Base-by-base conservation (phyloP, 2,329 filamentous ascomycete genomes). In the Zymoseptoria brevis region DNA sequence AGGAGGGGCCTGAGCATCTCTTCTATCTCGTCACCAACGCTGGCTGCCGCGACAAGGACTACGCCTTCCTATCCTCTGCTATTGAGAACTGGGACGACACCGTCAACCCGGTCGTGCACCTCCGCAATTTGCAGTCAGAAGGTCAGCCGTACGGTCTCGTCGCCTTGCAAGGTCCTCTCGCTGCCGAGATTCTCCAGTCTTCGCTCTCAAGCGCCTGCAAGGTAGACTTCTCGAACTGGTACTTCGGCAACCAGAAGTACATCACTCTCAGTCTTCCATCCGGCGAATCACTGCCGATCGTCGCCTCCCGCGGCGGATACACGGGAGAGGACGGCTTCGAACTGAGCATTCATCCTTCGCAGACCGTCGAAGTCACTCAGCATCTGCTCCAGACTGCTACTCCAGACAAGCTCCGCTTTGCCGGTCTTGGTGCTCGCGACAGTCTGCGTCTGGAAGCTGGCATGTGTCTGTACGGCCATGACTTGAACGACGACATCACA, bases 391-490 rank as follows among this genome's bases (percentile, higher is more conserved):
- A 80, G 49, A 78, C 82, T 30, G 79, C 80, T 0, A 75, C 78
- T 50, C 71, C 68, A 50, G 86, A 86, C 24, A 83, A 86, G 9
- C 79, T 96, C 16, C 87, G 88, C 69, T 83, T 96, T 52, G 91
- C 93, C 1, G 94, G 94, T 2, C 83, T 99, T 0, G 94, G 92
- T 8, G 90, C 94, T 2, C 85, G 94, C 64, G 94, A 99, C 75
- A 95, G 88, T 62, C 84, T 99, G 60, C 87, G 94, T 53, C 85
- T 99, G 29, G 94, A 99, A 78, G 94, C 94, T 0, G 94, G 94
- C 62, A 96, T 99, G 93, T 99, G 94, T 75, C 82, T 99, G n/a
- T 99, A 99, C 77, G 94, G 94, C n/a, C 90, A 97, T 76, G 94
- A 99, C 74, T 83, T 99, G 45, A 86, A 95, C 73, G 93, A 96